phyloP scores from a whole-genome alignment of 768 basidiomycete species.

The Pisolithus microcarpus region DNA sequence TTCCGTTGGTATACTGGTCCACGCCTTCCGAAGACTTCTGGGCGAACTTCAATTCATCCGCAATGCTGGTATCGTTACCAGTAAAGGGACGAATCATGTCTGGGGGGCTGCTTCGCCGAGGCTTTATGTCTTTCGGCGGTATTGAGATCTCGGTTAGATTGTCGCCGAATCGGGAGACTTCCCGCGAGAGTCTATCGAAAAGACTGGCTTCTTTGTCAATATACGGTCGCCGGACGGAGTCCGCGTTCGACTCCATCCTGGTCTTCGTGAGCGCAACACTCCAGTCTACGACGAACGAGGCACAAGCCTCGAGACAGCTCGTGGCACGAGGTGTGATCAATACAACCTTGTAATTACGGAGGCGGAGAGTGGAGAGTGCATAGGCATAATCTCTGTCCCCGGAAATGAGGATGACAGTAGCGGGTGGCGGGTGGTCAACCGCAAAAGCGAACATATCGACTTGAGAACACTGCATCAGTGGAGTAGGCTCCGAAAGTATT shows the following conservation, averaged over 20 bases:
- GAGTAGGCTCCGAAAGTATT: too few species aligned
- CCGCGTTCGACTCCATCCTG: slow-evolving; percentile 13
- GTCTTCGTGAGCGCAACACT: slow-evolving; percentile 31
- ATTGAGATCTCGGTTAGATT: slow-evolving; percentile 5
- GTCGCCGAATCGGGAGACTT: slow-evolving; percentile 14
- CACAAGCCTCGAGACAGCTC: slow-evolving; percentile 46
- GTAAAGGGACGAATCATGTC: slow-evolving; percentile 19
- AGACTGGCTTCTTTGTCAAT: slow-evolving; percentile 18
- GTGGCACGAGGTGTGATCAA: slow-evolving; percentile 38
- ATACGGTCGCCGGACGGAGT: slow-evolving; percentile 21
- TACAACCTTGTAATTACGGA: slow-evolving; percentile 47
- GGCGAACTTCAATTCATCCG: slow-evolving; percentile 2
- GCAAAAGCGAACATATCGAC: slow-evolving; percentile 65
- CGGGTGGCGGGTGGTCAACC: slow-evolving; percentile 47
- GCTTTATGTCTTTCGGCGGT: slow-evolving; percentile 1
- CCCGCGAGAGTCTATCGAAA: slow-evolving; percentile 14
- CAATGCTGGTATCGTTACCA: slow-evolving; percentile 4
- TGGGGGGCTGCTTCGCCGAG: slow-evolving; percentile 14
- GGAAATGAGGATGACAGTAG: slow-evolving; percentile 56
- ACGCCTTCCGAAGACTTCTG: slow-evolving; percentile 3
- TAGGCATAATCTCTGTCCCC: slow-evolving; percentile 65
- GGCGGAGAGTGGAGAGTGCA: slow-evolving; percentile 47
- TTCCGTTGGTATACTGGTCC: slow-evolving; percentile 5
- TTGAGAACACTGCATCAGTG: slow-evolving; percentile 12
- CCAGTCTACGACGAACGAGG: slow-evolving; percentile 49